Percentiles rank a stretch among this genome's conserved stretches.
Evolutionary conservation across 495 filamentous ascomycete species (phyloP).

Genomic region (Sordaria brevicollis): DNA sequence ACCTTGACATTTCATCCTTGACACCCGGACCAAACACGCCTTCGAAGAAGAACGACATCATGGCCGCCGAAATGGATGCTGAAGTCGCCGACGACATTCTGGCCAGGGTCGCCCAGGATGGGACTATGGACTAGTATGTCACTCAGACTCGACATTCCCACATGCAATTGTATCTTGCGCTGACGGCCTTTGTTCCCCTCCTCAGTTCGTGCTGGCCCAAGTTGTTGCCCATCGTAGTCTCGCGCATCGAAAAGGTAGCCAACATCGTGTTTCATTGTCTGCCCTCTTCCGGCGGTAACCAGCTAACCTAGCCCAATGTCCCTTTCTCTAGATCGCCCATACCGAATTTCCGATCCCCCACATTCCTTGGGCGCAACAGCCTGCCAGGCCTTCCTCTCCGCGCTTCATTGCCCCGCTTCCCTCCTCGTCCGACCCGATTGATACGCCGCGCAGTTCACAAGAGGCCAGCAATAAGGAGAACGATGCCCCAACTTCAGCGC

Average conservation of each 20-base stretch:
- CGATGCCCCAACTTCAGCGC: conserved; percentile 18
- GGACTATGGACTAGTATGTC: conserved; percentile 57
- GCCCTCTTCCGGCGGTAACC: background rate
- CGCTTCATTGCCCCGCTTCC: conserved; percentile 35
- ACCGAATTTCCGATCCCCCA: conserved; percentile 36
- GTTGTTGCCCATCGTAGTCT: conserved; percentile 25
- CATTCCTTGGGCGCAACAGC: conserved; percentile 20
- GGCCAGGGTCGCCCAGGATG: conserved; percentile 51
- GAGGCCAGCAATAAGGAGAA: conserved; percentile 38
- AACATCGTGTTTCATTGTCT: background rate
- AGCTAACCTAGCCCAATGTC: background rate
- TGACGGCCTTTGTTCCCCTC: background rate
- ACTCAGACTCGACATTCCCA: background rate
- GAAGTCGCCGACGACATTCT: conserved; percentile 54
- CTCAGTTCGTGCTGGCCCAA: conserved; percentile 30
- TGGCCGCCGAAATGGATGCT: conserved; percentile 30
- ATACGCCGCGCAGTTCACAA: conserved; percentile 27
- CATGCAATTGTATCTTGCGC: conserved; percentile 2
- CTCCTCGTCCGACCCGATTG: conserved; percentile 36
- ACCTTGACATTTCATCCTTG: conserved; percentile 1
- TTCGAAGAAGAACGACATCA: conserved; percentile 8
- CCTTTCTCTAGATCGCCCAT: conserved; percentile 23
- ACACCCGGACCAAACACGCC: conserved; percentile 2
- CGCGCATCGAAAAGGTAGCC: conserved; percentile 31
- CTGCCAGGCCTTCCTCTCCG: conserved; percentile 24